Percentiles rank a stretch among this genome's conserved stretches.
Evolutionary conservation across 805 yeast species (phyloP).

Genomic region (Wickerhamiella alocasiicola): DNA sequence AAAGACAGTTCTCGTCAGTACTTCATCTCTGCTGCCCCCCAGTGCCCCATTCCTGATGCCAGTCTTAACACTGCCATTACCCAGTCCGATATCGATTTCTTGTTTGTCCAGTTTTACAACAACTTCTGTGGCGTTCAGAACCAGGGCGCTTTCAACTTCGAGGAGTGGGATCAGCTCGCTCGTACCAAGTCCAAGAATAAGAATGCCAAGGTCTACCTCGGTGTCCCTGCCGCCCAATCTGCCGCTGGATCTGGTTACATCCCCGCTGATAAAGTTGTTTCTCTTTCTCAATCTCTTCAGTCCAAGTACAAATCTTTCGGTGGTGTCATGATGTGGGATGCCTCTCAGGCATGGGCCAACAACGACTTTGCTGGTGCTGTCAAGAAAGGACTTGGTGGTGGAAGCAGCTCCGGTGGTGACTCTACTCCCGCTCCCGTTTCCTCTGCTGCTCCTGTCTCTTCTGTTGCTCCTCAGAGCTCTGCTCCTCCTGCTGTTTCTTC

Average conservation of each 20-base stretch:
- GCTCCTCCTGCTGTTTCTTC: not conserved
- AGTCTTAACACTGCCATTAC: slow-evolving; percentile 32
- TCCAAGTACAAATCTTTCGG: slow-evolving; percentile 33
- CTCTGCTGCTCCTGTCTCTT: not conserved
- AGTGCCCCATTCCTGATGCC: slow-evolving; percentile 52
- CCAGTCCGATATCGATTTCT: slow-evolving; percentile 41
- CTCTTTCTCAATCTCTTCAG: slow-evolving; percentile 16
- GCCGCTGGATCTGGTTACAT: slow-evolving; percentile 51
- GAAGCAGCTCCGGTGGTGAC: not conserved
- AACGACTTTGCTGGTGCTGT: slow-evolving; percentile 37
- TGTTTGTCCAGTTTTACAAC: slow-evolving; percentile 57
- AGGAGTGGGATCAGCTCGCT: slow-evolving; percentile 43
- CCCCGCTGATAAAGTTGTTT: slow-evolving; percentile 27
- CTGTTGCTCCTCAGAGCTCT: not conserved
- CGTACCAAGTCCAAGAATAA: slow-evolving; percentile 34
- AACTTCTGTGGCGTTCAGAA: slow-evolving; percentile 34
- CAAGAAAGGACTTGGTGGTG: slow-evolving; percentile 29
- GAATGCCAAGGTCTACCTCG: slow-evolving; percentile 44
- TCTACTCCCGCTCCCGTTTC: not conserved
- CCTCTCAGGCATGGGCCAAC: slow-evolving; percentile 44
- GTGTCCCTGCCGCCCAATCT: slow-evolving; percentile 44
- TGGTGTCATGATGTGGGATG: slow-evolving; percentile 77
- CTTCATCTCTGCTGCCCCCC: slow-evolving; percentile 55
- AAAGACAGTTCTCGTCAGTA: slow-evolving; percentile 30
- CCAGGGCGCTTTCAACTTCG: slow-evolving; percentile 12